Conservation (phyloP, 2,329 filamentous ascomycete species). For the Byssochlamys sp. region DNA sequence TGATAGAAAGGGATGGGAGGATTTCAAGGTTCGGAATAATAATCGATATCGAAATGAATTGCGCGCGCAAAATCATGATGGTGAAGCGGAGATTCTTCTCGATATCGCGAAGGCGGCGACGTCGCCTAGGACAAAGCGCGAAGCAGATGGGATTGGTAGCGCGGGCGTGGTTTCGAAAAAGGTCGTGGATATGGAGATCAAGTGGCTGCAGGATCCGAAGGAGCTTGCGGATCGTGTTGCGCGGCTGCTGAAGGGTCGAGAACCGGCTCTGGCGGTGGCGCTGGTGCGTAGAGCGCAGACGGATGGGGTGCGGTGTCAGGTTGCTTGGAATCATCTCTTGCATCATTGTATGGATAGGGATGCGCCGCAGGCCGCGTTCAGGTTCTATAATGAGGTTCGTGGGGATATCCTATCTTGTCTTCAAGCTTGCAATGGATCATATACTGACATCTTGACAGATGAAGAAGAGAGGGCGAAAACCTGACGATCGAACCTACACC, state of each 20-base stretch:
- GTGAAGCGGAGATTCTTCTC: constrained; percentile 5
- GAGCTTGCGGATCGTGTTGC: constrained; percentile 61
- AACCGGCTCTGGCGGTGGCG: constrained; percentile 57
- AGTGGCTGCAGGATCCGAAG: constrained; percentile 59
- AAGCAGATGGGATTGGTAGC: not conserved
- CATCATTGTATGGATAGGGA: constrained; percentile 56
- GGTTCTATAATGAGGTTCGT: constrained; percentile 73
- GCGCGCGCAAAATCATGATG: not conserved
- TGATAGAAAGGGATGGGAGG: constrained; percentile 3
- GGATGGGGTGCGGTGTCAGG: constrained; percentile 53
- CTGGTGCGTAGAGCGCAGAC: constrained; percentile 59
- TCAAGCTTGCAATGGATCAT: constrained; percentile 1
- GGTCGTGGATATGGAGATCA: constrained; percentile 47
- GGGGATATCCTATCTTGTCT: not conserved
- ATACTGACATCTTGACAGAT: constrained; percentile 48
- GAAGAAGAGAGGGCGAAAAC: constrained; percentile 81
- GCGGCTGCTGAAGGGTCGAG: constrained; percentile 48
- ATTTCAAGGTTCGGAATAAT: constrained; percentile 1
- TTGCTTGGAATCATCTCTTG: constrained; percentile 83
- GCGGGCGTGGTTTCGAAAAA: constrained; percentile 11
- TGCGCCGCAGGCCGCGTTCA: constrained; percentile 56
- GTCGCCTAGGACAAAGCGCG: not conserved
- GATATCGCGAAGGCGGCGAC: constrained; percentile 8
- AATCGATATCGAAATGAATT: not conserved
- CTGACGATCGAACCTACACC: constrained; percentile 75